A percentile compares a stretch with the other conserved stretches of the same genome.
Conservation (phyloP, 2,329 filamentous ascomycete species). For the Trichoderma breve region DNA sequence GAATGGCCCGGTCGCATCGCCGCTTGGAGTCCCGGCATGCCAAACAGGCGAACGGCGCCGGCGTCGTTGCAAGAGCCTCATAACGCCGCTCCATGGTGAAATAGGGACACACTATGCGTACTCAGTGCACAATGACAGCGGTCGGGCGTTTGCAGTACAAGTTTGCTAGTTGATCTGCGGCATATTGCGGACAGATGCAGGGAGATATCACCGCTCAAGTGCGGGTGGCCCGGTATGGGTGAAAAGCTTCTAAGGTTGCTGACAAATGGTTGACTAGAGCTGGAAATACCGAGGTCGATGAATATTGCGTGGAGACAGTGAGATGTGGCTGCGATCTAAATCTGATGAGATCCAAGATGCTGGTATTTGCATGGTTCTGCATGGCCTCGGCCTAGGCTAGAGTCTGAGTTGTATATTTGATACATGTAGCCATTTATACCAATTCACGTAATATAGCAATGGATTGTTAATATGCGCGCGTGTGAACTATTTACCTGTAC, state of each 20-base stretch:
- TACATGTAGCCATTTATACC: not conserved
- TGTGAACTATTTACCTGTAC: not conserved
- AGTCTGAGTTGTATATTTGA: not conserved
- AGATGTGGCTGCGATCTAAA: not conserved
- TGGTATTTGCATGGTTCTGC: not conserved
- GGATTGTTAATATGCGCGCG: not conserved
- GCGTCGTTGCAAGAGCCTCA: conserved; percentile 8
- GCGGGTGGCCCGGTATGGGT: not conserved
- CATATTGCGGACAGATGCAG: conserved; percentile 8
- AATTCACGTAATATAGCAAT: not conserved
- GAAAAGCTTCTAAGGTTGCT: not conserved
- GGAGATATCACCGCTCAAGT: conserved; percentile 3
- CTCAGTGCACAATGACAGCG: not conserved
- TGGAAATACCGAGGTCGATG: not conserved
- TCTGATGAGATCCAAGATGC: not conserved
- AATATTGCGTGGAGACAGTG: not conserved
- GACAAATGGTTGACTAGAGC: not conserved
- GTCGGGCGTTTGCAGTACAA: not conserved
- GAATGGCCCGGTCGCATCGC: conserved; percentile 19
- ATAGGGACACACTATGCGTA: not conserved
- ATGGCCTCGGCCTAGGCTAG: not conserved
- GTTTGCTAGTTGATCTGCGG: conserved; percentile 3
- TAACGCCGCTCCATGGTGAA: conserved; percentile 8
- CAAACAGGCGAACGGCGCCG: conserved; percentile 5
- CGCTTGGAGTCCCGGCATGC: conserved; percentile 18